Base-by-base conservation (phyloP, 768 basidiomycete species). In the Kwoniella sp. region DNA sequence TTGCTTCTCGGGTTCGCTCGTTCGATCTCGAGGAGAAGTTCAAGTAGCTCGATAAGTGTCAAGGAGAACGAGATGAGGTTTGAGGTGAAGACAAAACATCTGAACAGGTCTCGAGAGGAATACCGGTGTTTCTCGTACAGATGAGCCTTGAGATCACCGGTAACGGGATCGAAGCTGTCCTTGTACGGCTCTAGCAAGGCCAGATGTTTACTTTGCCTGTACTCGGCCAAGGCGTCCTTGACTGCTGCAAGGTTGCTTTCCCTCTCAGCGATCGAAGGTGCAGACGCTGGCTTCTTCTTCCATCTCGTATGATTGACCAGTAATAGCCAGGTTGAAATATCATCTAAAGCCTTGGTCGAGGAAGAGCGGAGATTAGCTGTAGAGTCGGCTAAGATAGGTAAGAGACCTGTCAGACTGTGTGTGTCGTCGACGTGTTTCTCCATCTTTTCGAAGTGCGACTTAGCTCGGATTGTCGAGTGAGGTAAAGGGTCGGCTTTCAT, bases 31-130 rank as follows among this genome's bases (percentile, higher is more conserved):
- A 77, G 68, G 15, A 85, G 72, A 1, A 73, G 63, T 52, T 82
- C 81, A 49, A 83, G 69, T 30, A 84, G 74, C 1, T 68, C 68
- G 22, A 83, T 64, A 49, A 84, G 70, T 0, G 77, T 79, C 25
- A 82, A 74, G 49, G 79, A 77, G 44, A 82, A 82, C 46, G 77
- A 70, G 21, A 83, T 68, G 22, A 86, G 72, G 66, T 82, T 83
- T 50, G 83, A 77, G 19, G 82, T 81, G 65, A 85, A 85, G 25
- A 85, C 84, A 72, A 84, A 84, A 52, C 84, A 80, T 29, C 84
- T 63, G 72, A 85, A 84, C 12, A 87, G 81, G n/a, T 82, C 78
- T 30, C 76, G 64, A 5, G 77, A 66, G 1, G 78, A 68, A 22
- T 69, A 71, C 21, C 58, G 56, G 48, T 59, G 58, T 40, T 33